These are phyloP conservation scores for Malassezia dermatis DNA, from an alignment of 1,284 basidiomycete species.

Conservation along the genomic window DNA sequence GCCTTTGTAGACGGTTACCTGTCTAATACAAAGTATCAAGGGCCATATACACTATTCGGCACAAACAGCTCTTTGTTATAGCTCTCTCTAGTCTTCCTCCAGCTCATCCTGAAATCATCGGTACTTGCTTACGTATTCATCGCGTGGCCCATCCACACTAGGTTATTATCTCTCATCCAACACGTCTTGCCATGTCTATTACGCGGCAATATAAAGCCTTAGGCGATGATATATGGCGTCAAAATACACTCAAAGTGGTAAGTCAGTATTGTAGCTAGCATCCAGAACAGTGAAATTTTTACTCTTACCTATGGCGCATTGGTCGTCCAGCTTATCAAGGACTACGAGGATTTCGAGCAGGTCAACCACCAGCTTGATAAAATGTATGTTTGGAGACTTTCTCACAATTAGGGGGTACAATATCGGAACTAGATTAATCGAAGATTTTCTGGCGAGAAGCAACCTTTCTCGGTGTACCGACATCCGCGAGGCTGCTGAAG, in stretches of 20 bases:
- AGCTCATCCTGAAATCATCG: not conserved
- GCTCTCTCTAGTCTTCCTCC: no score
- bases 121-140: not conserved
- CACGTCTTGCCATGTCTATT: conserved; percentile 13
- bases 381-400: conserved; percentile 50
- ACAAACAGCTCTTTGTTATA: not conserved
- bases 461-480: conserved; percentile 60
- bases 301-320: conserved; percentile 92
- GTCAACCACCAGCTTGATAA: conserved; percentile 59
- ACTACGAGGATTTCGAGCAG: conserved; percentile 93
- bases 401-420: conserved; percentile 74
- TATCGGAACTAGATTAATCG: conserved; percentile 89
- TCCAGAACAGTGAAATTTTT: conserved; percentile 80
- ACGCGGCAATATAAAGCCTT: conserved; percentile 39
- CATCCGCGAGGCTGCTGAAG: conserved; percentile 69
- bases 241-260: conserved; percentile 46
- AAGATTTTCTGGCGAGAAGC: conserved; percentile 91
- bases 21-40: no score
- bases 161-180: not conserved
- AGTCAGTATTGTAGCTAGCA: conserved; percentile 2
- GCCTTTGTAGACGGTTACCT: no score
- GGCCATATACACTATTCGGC: not conserved
- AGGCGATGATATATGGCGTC: conserved; percentile 46
- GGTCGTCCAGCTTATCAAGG: conserved; percentile 95
- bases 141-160: not conserved